These are phyloP conservation scores for Pisolithus albus DNA, from an alignment of 768 basidiomycete species.

Conservation along the genomic window DNA sequence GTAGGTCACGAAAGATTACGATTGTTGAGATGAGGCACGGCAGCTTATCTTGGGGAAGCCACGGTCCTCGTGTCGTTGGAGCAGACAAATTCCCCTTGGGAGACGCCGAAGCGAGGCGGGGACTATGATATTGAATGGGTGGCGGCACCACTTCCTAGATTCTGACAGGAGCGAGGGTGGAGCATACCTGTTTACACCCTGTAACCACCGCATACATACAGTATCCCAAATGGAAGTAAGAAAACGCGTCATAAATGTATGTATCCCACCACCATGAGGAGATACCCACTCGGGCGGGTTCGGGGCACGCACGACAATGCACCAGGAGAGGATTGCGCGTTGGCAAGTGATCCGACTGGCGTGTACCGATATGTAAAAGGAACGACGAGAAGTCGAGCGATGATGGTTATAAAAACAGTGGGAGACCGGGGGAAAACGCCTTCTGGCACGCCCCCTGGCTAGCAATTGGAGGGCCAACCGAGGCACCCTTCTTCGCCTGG, in stretches of 20 bases:
- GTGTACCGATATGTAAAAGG: conserved; percentile 26
- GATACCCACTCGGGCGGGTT: neutral
- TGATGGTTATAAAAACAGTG: conserved; percentile 26
- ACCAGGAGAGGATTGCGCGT: conserved; percentile 2
- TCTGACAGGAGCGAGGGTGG: too few species aligned
- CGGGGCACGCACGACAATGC: too few species aligned
- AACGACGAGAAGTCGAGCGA: conserved; percentile 12
- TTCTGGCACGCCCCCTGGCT: neutral
- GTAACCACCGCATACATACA: neutral
- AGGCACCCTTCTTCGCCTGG: neutral
- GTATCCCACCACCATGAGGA: neutral
- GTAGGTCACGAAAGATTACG: too few species aligned
- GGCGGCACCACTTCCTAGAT: neutral
- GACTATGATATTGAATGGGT: neutral
- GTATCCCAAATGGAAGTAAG: too few species aligned
- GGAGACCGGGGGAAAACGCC: conserved; percentile 3
- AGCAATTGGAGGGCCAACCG: neutral
- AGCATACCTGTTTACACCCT: neutral
- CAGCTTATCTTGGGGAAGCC: too few species aligned
- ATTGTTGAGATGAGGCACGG: too few species aligned
- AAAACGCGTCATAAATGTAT: too few species aligned
- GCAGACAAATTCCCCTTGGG: too few species aligned
- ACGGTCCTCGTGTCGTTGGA: too few species aligned
- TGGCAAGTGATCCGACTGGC: conserved; percentile 7
- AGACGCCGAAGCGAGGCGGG: too few species aligned